Evolutionary conservation across 2,329 filamentous ascomycete genomes (phyloP).

Genomic region (Venturia nashicola): DNA sequence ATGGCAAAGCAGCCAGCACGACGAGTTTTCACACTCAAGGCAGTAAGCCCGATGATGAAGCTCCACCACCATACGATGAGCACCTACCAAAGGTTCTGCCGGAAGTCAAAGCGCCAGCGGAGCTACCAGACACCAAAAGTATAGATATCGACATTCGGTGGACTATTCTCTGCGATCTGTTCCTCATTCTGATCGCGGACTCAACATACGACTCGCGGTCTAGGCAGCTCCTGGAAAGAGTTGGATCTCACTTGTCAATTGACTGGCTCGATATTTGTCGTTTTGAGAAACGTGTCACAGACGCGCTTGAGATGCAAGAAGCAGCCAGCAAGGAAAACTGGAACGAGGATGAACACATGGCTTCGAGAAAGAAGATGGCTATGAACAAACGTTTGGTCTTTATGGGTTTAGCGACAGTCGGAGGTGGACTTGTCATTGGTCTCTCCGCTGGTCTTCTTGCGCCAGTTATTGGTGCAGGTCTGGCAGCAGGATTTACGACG

Average conservation of each 20-base stretch:
- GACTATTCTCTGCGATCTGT: conserved; percentile 93
- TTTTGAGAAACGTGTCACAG: conserved; percentile 94
- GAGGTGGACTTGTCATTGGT: conserved; percentile 88
- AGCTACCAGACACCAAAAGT: conserved; percentile 68
- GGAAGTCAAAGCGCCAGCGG: conserved; percentile 68
- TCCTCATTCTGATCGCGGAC: conserved; percentile 92
- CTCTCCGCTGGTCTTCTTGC: conserved; percentile 85
- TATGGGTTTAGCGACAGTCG: conserved; percentile 94
- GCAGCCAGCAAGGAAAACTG: conserved; percentile 89
- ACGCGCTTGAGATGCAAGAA: conserved; percentile 96
- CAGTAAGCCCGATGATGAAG: conserved; percentile 32
- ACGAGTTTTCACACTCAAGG: conserved; percentile 16
- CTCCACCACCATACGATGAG: conserved; percentile 43
- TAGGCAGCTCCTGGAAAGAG: conserved; percentile 67
- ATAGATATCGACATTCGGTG: conserved; percentile 94
- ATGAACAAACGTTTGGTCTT: conserved; percentile 77
- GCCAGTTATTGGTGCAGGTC: conserved; percentile 83
- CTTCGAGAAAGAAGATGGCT: conserved; percentile 67
- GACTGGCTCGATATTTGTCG: conserved; percentile 87
- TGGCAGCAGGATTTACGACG: conserved; percentile 89
- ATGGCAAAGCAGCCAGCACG: neutral
- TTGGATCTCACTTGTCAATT: conserved; percentile 69
- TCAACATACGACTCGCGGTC: conserved; percentile 87
- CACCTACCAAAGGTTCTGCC: conserved; percentile 50
- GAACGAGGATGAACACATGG: conserved; percentile 94